Conservation (phyloP, 2,329 filamentous ascomycete species). For the Eutypa lata region DNA sequence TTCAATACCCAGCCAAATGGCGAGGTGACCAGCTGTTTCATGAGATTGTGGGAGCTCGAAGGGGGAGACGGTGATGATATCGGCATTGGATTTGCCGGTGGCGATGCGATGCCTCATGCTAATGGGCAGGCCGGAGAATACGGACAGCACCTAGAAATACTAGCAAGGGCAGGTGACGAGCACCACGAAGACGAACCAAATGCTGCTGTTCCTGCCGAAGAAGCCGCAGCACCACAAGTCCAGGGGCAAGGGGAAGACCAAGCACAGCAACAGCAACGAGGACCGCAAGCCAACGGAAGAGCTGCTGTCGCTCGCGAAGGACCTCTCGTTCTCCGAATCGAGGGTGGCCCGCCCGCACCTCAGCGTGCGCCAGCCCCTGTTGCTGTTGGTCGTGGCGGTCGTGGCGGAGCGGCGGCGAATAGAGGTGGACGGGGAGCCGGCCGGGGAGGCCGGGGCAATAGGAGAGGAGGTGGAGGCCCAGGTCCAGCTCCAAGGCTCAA, state of each 20-base stretch:
- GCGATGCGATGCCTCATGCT: constrained; percentile 18
- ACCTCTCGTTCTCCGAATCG: constrained; percentile 54
- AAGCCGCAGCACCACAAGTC: constrained; percentile 7
- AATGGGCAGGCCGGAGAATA: constrained; percentile 16
- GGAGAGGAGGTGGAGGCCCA: constrained; percentile 18
- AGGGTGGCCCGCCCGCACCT: constrained; percentile 32
- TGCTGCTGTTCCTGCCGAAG: constrained; percentile 5
- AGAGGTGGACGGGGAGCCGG: constrained; percentile 25
- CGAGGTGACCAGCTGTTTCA: constrained; percentile 65
- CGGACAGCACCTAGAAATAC: constrained; percentile 19
- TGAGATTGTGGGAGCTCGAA: constrained; percentile 87
- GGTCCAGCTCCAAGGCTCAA: constrained; percentile 18
- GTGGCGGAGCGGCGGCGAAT: constrained; percentile 19
- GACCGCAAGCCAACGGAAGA: constrained; percentile 25
- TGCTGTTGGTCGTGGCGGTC: constrained; percentile 12
- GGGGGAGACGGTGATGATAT: constrained; percentile 66
- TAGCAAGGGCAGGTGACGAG: constrained; percentile 29
- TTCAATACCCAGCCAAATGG: constrained; percentile 66
- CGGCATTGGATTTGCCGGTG: constrained; percentile 42
- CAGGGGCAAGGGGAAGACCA: constrained; percentile 10
- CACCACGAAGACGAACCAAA: constrained; percentile 27
- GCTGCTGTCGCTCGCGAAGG: constrained; percentile 53
- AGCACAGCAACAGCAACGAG: constrained; percentile 18
- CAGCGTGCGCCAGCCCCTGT: constrained; percentile 21
- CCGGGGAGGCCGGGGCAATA: constrained; percentile 25